phyloP scores from a whole-genome alignment of 345 rosid species.

The Nephelium lappaceum region DNA sequence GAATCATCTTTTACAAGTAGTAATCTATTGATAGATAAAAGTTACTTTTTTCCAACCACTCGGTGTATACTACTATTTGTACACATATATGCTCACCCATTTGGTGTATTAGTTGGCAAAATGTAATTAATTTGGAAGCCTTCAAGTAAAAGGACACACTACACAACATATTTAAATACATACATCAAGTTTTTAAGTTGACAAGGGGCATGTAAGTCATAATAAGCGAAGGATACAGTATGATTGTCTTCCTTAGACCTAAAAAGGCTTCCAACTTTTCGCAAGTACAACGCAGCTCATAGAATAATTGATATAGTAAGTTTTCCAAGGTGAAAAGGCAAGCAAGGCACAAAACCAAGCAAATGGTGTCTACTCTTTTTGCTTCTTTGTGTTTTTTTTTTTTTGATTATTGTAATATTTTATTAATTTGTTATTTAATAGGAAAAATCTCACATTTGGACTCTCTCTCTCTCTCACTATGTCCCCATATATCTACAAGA shows the following conservation, averaged over 20 bases:
- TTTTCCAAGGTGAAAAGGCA: slow-evolving; percentile 33
- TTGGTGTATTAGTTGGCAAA: too few relatives aligned
- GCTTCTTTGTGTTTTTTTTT: neutral
- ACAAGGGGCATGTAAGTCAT: neutral
- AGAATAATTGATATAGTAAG: slow-evolving; percentile 14
- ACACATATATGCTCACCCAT: too few relatives aligned
- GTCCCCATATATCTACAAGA: slow-evolving; percentile 12
- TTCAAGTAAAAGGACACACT: too few relatives aligned
- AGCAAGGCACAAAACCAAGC: slow-evolving; percentile 28
- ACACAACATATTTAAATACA: neutral
- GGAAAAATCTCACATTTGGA: slow-evolving; percentile 34
- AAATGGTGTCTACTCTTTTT: slow-evolving; percentile 1
- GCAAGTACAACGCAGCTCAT: neutral
- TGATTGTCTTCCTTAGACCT: neutral
- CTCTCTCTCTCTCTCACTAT: slow-evolving; percentile 1
- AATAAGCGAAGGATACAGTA: neutral
- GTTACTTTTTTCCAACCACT: too few relatives aligned
- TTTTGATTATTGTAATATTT: neutral
- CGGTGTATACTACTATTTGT: too few relatives aligned
- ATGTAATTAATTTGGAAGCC: too few relatives aligned
- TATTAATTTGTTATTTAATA: neutral
- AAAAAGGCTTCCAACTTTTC: slow-evolving; percentile 29
- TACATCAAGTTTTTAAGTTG: neutral
- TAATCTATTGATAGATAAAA: too few relatives aligned
- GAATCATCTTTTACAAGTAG: too few relatives aligned